These are phyloP conservation scores for Spergularia azorica DNA, from an alignment of 179 eudicot species.

Conservation along the genomic window DNA sequence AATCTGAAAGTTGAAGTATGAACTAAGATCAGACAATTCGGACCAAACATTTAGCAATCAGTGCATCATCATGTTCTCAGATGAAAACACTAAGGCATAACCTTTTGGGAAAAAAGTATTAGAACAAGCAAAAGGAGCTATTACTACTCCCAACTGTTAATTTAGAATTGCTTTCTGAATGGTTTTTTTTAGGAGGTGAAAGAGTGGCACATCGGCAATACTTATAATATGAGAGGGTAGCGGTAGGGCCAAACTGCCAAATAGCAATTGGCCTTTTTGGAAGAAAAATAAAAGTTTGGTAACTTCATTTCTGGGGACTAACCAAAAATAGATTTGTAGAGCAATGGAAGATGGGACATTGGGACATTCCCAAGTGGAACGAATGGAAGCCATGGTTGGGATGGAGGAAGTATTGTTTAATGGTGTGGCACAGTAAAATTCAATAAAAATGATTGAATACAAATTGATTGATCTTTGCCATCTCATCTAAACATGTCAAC, in stretches of 20 bases:
- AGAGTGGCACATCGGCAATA: background rate
- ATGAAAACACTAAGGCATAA: background rate
- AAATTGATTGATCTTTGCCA: background rate
- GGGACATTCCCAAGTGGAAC: background rate
- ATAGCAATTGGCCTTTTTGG: background rate
- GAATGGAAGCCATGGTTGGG: background rate
- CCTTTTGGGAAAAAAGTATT: background rate
- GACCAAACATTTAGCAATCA: background rate
- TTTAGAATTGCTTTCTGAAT: background rate
- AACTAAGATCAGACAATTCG: background rate
- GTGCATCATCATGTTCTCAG: background rate
- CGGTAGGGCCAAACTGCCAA: background rate
- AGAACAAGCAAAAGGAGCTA: background rate
- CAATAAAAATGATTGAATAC: background rate
- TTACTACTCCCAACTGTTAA: too few relatives aligned
- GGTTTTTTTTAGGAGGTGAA: background rate
- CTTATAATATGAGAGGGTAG: background rate
- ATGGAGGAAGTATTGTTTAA: background rate
- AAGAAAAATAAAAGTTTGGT: background rate
- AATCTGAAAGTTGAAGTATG: slow-evolving; percentile 47
- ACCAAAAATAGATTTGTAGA: background rate
- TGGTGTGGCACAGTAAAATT: background rate
- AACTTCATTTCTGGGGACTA: background rate
- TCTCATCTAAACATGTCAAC: background rate
- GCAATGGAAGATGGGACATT: background rate